phyloP scores from a whole-genome alignment of 139 green algal genomes.

The Tetraselmis striata region DNA sequence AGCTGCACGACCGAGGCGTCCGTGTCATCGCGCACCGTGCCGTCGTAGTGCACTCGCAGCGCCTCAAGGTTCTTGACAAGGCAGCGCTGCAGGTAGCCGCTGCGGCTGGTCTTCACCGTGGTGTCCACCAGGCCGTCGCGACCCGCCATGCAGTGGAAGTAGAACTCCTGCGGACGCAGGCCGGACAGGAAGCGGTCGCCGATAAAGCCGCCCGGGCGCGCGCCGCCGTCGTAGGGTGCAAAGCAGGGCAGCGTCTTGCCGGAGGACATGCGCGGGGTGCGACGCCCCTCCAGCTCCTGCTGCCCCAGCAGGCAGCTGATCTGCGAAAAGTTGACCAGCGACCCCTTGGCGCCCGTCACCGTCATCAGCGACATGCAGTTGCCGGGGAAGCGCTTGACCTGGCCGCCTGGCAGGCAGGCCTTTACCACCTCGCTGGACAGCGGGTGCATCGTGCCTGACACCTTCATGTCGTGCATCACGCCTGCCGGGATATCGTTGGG shows the following conservation, averaged over 20 bases:
- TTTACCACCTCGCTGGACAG: constrained; percentile 78
- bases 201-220: constrained; percentile 80
- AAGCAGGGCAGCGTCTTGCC: constrained; percentile 98
- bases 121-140: constrained; percentile 95
- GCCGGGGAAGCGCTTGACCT: constrained; percentile 71
- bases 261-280: constrained; percentile 81
- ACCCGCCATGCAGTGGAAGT: constrained; percentile 99
- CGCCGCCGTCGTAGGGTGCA: constrained; percentile 72
- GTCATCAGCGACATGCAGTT: constrained; percentile 98
- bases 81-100: constrained; percentile 83
- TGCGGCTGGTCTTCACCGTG: constrained; percentile 92
- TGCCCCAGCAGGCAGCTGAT: constrained; percentile 93
- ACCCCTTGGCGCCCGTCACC: constrained; percentile 83
- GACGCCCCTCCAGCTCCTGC: constrained; percentile 90
- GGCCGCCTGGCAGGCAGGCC: constrained; percentile 65
- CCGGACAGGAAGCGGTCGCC: constrained; percentile 86
- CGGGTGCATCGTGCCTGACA: constrained; percentile 71
- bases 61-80: constrained; percentile 94
- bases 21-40: constrained; percentile 80
- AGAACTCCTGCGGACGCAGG: constrained; percentile 88
- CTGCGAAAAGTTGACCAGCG: constrained; percentile 94
- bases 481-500: constrained; percentile 17
- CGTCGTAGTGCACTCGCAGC: constrained; percentile 80
- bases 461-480: constrained; percentile 28
- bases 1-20: constrained; percentile 87